Base-by-base conservation (phyloP, 2,329 filamentous ascomycete species). In the Rhynchosporium graminicola region DNA sequence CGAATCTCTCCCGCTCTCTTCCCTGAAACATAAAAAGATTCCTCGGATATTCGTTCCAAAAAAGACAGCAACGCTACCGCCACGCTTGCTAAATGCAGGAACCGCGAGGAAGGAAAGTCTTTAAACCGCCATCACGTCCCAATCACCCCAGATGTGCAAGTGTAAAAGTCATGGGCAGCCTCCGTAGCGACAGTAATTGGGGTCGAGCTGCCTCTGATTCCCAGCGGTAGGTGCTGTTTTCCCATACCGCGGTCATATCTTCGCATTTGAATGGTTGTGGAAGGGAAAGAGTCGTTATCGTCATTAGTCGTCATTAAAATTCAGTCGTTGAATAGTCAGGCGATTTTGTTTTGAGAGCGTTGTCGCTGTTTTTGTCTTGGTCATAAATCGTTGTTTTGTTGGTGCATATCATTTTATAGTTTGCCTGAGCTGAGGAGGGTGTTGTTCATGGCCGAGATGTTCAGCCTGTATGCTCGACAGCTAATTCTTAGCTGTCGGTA, bases 31-130 rank as follows among this genome's bases (percentile, higher is more conserved):
- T 51, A 50, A 65, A 62, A 56, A 64, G 61, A 68, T 31, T 68
- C 63, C 54, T 68, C 31, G 65, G 51, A 50, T 40, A 50, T 1
- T 61, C 62, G 60, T 67, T 61, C 43, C 20, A 15, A 40, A 60
- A 61, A 63, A 26, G 36, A 65, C 66, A 63, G 50, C 47, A 66
- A 62, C 59, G 63, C 62, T 67, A 47, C 66, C 65, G 55, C 68
- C 69, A 69, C 67, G 67, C 71, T 72, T 70, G 68, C 72, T 73
- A 72, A 72, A 72, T 72, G 70, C 70, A 69, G 43, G 66, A 66
- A 40, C 62, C 31, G 52, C 57, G 43, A 58, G 60, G 58, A 66
- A 64, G 50, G 57, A 68, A 57, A 66, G 51, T 64, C 63, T 67
- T 57, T 62, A 67, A 64, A 57, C 64, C 62, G 52, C 61, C 64